Percentiles rank a stretch among this genome's conserved stretches.
Evolutionary conservation across 2,329 filamentous ascomycete species (phyloP).

Genomic region (Fusarium sp.): DNA sequence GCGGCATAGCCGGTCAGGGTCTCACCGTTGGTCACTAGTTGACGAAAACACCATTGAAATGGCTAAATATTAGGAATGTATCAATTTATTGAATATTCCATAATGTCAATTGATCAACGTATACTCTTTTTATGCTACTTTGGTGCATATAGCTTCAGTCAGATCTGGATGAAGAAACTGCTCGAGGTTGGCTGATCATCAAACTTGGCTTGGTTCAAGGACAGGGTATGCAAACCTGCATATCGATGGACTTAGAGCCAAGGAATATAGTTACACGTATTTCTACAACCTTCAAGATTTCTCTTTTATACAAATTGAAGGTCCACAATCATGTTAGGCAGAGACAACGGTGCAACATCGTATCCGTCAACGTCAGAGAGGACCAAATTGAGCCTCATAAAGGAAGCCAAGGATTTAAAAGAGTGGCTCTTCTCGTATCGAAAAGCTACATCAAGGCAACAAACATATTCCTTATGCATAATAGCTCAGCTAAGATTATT

Average conservation of each 20-base stretch:
- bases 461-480: conserved; percentile 13
- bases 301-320: neutral
- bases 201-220: neutral
- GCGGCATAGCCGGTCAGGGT: conserved; percentile 24
- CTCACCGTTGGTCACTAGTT: conserved; percentile 12
- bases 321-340: conserved; percentile 1
- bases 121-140: neutral
- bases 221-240: neutral
- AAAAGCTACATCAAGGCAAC: neutral
- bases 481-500: conserved; percentile 4
- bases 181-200: neutral
- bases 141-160: neutral
- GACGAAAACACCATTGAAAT: conserved; percentile 2
- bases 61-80: neutral
- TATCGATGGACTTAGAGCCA: neutral
- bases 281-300: neutral
- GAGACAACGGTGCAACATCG: conserved; percentile 6
- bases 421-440: conserved; percentile 30
- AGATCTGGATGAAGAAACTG: neutral
- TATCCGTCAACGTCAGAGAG: conserved; percentile 9
- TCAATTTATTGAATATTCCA: neutral
- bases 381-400: conserved; percentile 2
- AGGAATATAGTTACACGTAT: neutral
- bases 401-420: neutral
- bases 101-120: neutral